A percentile compares a stretch with the other conserved stretches of the same genome.
Conservation (phyloP, 202 grass and related monocot genomes). For the Bolboschoenoplectus hybrid region DNA sequence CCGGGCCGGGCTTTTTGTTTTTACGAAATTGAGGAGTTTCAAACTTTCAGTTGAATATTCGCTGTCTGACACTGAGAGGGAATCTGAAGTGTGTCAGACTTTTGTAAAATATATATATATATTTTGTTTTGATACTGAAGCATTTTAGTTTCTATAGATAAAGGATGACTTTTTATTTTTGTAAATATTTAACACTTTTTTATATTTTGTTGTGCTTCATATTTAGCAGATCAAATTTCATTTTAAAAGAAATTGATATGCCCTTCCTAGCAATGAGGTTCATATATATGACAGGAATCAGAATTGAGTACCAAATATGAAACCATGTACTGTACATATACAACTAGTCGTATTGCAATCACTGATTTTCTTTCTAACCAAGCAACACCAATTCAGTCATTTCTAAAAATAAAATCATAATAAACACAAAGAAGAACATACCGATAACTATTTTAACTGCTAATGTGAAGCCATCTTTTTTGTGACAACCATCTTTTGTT, state of each 20-base stretch:
- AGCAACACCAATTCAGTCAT: too few relatives aligned
- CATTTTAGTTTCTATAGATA: too few relatives aligned
- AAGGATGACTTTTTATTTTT: too few relatives aligned
- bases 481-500: conserved; percentile 30
- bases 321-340: background rate
- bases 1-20: background rate
- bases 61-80: too few relatives aligned
- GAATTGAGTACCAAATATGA: background rate
- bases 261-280: background rate
- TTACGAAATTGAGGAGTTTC: too few relatives aligned
- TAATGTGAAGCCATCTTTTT: conserved; percentile 55
- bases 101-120: too few relatives aligned
- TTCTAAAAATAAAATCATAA: background rate
- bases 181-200: too few relatives aligned
- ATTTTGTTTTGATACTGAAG: too few relatives aligned
- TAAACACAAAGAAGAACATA: conserved; percentile 27
- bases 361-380: background rate
- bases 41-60: too few relatives aligned
- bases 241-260: background rate
- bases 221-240: background rate
- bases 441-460: conserved; percentile 65
- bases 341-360: background rate
- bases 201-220: background rate
- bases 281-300: background rate
- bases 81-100: too few relatives aligned